Evolutionary conservation across 75 land plant species (phyloP).

Genomic region (Pseudotsuga menziesii): DNA sequence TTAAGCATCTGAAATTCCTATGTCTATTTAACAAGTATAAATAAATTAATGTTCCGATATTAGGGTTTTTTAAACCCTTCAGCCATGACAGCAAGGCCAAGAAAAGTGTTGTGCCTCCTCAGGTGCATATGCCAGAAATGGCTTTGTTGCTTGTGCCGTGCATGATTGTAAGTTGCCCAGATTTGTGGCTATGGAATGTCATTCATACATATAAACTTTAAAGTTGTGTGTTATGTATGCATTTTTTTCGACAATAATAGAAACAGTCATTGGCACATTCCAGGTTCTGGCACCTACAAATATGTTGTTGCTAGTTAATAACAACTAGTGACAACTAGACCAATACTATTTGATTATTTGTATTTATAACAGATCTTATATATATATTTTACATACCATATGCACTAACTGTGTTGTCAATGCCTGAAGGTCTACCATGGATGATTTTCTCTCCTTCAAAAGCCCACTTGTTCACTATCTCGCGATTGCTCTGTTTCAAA

Average conservation of each 20-base stretch:
- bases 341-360: neutral
- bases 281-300: neutral
- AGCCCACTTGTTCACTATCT: constrained; percentile 90
- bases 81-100: neutral
- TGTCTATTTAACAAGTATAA: no score
- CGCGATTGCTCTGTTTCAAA: constrained; percentile 38
- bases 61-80: no score
- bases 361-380: neutral
- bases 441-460: constrained; percentile 97
- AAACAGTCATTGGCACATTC: neutral
- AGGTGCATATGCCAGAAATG: no score
- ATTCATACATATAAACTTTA: neutral
- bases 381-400: constrained; percentile 48
- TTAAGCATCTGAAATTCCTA: no score
- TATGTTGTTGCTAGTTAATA: neutral
- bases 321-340: neutral
- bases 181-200: neutral
- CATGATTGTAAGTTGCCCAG: neutral
- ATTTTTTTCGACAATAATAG: neutral
- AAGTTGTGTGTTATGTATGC: no score
- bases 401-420: constrained; percentile 94
- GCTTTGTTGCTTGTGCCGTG: neutral
- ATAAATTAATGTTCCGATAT: no score
- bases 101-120: neutral
- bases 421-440: constrained; percentile 96